Evolutionary conservation across 305 asterid species (phyloP), one percentile per base, ranked within the genome.

Genomic region (Solanum aculeatissimum): DNA sequence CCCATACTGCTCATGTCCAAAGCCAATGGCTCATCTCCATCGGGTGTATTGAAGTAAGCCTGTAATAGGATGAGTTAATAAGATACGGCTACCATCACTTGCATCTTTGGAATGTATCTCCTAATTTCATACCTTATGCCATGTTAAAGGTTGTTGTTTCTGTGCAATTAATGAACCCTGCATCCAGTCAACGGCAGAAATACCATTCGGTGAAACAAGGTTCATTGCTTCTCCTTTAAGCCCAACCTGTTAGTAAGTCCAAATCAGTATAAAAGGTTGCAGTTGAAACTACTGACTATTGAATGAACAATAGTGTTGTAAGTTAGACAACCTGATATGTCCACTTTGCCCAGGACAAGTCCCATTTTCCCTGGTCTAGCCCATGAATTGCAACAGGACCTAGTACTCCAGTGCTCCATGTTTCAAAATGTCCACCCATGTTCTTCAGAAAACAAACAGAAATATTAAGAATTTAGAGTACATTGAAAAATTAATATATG

Each of bases 1-100:
- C 98, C 97, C 99, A 96, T 95, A 91, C 97, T 94, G 80, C 91
- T 89, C 98, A 96, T 91, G 91, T 96, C 99, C 91, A 96, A 84
- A 74, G 98, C 99, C 90, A 96, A 91, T 16, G 99, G 98, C 86
- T 96, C 98, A 21, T 92, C 93, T 85, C 98, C 98, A 42, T 89
- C 91, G 16, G 98, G 99, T 19, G 94, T 85, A 83, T 92, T 86
- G 82, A 95, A 95, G 81, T 83, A 87, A 87, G 97, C 94, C 98
- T 95, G 92, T 84, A 87, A 43, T 82, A 40, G 38, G 57, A 19
- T 49, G 84, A 72, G 14, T 25, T n/a, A 81, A 81, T 29, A 58
- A 23, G 42, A 29, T 8, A 49, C 11, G 83, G n/a, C 78, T 85
- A 75, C 60, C 42, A 42, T 72, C 53, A 60, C 49, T 69, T 43